Base-by-base conservation (phyloP, 345 rosid species). In the Mercurialis annua region DNA sequence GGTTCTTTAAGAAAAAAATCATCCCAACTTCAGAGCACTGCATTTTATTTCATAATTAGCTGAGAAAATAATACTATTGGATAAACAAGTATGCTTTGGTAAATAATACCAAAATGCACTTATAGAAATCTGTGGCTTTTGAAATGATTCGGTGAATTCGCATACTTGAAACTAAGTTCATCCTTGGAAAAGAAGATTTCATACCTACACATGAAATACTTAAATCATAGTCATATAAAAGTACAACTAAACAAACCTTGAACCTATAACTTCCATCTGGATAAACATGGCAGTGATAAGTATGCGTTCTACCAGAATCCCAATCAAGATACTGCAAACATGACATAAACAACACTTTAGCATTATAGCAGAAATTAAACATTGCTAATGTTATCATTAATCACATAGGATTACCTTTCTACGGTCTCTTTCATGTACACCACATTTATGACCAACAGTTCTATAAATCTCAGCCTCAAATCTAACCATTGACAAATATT, bases 231-330 rank as follows among this genome's bases (percentile, higher is more conserved):
- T 7, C 20, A 48, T 14, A 26, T 15, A 67, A 56, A 12, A 21
- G 48, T n/a, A 71, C 36, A 67, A 52, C 24, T 38, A n/a, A n/a
- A 67, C 46, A 43, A 70, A 85, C 91, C 89, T 84, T 86, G 75
- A 85, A 91, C 54, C 73, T 72, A 64, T 18, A 78, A 64, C 59
- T 81, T 14, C 88, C 81, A 63, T 76, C 51, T 1, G 51, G 20
- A 65, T 77, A 76, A 49, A 87, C 85, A 69, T 89, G 73, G 58
- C 98, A 92, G 0, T 78, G 85, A 53, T 87, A 89, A 47, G 69
- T 18, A 47, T 73, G 80, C 0, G 90, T 76, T 54, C 62, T 80
- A n/a, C 75, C 81, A 12, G 83, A 69, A 79, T 83, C 89, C 90
- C 89, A 80, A 33, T 76, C 78, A 54, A 69, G 63, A 21, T 38